Evolutionary conservation across 2,329 filamentous ascomycete species (phyloP).

Genomic region (Colletotrichum sp.): DNA sequence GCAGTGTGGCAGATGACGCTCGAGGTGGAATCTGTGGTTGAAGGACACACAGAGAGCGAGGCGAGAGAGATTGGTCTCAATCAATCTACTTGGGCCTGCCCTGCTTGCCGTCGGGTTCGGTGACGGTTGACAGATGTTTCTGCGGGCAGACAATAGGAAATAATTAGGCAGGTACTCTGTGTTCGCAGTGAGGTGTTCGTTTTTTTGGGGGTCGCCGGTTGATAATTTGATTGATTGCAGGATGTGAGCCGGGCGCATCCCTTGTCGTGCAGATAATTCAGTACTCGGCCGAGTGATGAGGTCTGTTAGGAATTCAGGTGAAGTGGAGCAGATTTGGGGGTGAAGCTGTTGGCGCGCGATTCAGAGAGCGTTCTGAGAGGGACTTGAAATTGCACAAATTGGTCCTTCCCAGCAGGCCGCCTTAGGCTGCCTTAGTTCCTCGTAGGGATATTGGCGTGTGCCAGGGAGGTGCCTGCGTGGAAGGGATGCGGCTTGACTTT

Average conservation of each 20-base stretch:
- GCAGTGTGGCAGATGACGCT: not conserved
- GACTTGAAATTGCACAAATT: conserved; percentile 6
- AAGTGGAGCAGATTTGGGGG: conserved; percentile 16
- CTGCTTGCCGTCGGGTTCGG: not conserved
- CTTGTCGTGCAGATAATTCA: conserved; percentile 17
- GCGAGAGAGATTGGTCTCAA: not conserved
- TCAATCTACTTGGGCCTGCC: not conserved
- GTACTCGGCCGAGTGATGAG: conserved; percentile 22
- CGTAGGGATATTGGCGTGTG: not conserved
- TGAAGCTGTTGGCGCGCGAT: conserved; percentile 10
- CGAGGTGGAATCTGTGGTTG: not conserved
- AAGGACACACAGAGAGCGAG: not conserved
- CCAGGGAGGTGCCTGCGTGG: not conserved
- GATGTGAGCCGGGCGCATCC: conserved; percentile 9
- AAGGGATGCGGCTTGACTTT: not conserved
- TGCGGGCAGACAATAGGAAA: not conserved
- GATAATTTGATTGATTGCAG: conserved; percentile 11
- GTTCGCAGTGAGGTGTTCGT: not conserved
- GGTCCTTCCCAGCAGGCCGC: not conserved
- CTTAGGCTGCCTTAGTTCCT: not conserved
- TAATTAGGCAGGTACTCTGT: not conserved
- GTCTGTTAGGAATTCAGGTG: conserved; percentile 23
- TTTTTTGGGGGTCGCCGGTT: not conserved
- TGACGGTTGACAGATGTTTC: not conserved
- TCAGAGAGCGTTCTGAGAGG: not conserved